Base-by-base conservation (phyloP, 441 rosid genomes). In the Bocquillonia castaneifolia region DNA sequence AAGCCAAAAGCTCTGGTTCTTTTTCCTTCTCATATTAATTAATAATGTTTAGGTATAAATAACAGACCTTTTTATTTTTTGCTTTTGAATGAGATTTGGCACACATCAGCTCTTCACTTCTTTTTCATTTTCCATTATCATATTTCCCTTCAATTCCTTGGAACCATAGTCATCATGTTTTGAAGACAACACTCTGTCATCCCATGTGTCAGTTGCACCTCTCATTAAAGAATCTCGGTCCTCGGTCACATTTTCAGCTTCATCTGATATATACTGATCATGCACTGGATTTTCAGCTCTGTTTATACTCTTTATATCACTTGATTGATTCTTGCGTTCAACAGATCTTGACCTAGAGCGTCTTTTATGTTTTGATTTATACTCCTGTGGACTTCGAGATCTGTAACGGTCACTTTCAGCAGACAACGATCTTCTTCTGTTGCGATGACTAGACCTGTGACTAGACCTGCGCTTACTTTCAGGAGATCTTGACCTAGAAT, bases 401-500 rank as follows among this genome's bases (percentile, higher is more conserved):
- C 68, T 78, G 61, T 29, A 57, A 73, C 55, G 78, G 78, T 79
- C 74, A 54, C 36, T 83, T 73, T 80, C 92, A 59, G 77, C 74
- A 25, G 89, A 84, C 52, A 72, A 47, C 55, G 90, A 83, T 56
- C 68, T 70, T 72, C 78, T 78, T 76, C 88, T 81, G 50, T 70
- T 77, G 64, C 48, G 80, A 73, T 66, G 83, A 73, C 81, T 85
- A 63, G 85, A 82, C 62, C 70, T 77, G 59, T 66, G 84, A 72
- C 72, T 47, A 2, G 83, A 79, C 42, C 45, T 77, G 48, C 69
- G 77, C 78, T 70, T 88, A 53, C 77, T 72, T 72, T 88, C 92
- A 1, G 74, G 39, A 71, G 97, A 87, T 61, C 63, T 75, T 53
- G 93, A 86, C 78, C 89, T 77, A 29, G 91, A 86, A 62, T 15